These are phyloP conservation scores for Micractinium conductrix DNA, from an alignment of 139 green algal genomes.

Conservation along the genomic window DNA sequence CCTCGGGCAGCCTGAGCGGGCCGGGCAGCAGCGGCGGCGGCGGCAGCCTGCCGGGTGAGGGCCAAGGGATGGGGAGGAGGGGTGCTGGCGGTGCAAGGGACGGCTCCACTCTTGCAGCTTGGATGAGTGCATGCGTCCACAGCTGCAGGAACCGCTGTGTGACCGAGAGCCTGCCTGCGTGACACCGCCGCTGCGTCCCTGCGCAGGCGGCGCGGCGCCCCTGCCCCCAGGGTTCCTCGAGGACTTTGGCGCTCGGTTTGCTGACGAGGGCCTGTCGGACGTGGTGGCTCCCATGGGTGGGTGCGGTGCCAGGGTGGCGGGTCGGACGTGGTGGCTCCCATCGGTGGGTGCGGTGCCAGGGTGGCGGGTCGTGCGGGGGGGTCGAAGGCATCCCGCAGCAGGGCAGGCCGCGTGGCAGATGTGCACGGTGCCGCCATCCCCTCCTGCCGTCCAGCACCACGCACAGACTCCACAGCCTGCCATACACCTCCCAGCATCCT, in stretches of 20 bases:
- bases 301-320: background rate
- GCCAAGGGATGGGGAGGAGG: too few relatives aligned
- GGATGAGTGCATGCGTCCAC: too few relatives aligned
- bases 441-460: too few relatives aligned
- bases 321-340: constrained; percentile 57
- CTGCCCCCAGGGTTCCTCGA: constrained; percentile 87
- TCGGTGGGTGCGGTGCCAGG: constrained; percentile 27
- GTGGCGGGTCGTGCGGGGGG: constrained; percentile 52
- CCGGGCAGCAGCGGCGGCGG: background rate
- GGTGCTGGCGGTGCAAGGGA: too few relatives aligned
- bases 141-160: too few relatives aligned
- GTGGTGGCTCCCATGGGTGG: constrained; percentile 59
- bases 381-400: too few relatives aligned
- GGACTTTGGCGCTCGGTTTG: constrained; percentile 71
- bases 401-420: too few relatives aligned
- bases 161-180: too few relatives aligned
- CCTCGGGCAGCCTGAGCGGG: background rate
- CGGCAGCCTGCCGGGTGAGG: too few relatives aligned
- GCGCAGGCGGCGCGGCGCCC: constrained; percentile 25
- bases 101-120: too few relatives aligned
- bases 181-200: too few relatives aligned
- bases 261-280: constrained; percentile 75
- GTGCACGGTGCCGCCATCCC: too few relatives aligned
- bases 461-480: background rate
- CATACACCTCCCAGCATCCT: background rate